A percentile compares a stretch with the other conserved stretches of the same genome.
Conservation (phyloP, 345 rosid species). For the Salix purpurea region DNA sequence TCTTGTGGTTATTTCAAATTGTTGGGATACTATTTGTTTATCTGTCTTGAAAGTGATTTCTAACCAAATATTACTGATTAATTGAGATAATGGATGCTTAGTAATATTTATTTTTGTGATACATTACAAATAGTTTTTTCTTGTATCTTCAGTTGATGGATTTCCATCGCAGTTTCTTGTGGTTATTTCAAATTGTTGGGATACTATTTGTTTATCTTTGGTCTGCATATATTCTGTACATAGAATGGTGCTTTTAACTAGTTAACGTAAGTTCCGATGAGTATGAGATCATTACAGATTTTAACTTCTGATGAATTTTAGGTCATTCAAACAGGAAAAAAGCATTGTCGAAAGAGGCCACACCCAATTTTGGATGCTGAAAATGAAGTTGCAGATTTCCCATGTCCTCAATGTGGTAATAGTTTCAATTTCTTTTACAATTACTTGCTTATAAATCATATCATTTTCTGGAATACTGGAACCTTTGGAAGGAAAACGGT, state of each 20-base stretch:
- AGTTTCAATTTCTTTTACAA: conserved; percentile 8
- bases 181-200: background rate
- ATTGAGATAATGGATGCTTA: background rate
- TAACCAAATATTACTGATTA: background rate
- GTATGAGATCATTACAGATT: background rate
- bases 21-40: background rate
- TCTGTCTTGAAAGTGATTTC: background rate
- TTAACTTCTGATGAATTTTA: conserved; percentile 24
- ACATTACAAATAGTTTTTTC: too few species aligned
- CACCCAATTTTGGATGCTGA: conserved; percentile 33
- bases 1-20: background rate
- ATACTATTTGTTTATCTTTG: background rate
- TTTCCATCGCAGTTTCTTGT: background rate
- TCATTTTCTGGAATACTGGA: background rate
- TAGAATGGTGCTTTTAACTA: too few species aligned
- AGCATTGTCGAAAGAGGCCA: conserved; percentile 37
- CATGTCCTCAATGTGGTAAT: conserved; percentile 87
- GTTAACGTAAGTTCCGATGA: too few species aligned
- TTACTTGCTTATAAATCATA: background rate
- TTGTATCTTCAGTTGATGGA: background rate
- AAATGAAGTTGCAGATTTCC: conserved; percentile 34
- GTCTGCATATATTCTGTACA: too few species aligned
- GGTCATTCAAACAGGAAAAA: conserved; percentile 61
- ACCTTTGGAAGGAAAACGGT: background rate
- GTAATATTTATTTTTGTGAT: background rate